Evolutionary conservation across 2,329 filamentous ascomycete species (phyloP).

Genomic region (Juglanconis oblonga): DNA sequence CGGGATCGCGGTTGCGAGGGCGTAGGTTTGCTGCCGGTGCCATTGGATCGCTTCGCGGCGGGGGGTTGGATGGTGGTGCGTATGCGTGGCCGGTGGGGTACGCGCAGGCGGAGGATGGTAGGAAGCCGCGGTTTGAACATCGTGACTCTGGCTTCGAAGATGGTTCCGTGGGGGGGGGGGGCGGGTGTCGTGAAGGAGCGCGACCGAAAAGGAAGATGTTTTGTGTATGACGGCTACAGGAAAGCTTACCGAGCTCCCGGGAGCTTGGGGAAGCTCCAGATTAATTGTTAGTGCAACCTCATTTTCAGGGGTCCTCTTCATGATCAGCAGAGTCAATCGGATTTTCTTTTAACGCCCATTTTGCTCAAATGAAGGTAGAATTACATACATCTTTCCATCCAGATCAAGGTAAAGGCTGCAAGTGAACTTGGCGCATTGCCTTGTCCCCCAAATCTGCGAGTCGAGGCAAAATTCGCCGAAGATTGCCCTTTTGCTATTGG

Average conservation of each 20-base stretch:
- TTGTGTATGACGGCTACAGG: too few relatives aligned
- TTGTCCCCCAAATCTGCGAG: neutral
- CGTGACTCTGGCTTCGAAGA: neutral
- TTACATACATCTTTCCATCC: too few relatives aligned
- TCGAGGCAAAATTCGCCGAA: constrained; percentile 9
- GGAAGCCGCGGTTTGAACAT: neutral
- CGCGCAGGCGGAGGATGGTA: neutral
- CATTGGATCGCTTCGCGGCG: neutral
- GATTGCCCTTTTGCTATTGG: neutral
- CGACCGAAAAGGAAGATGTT: too few relatives aligned
- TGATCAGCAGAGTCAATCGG: neutral
- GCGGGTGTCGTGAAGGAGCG: too few relatives aligned
- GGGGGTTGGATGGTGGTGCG: neutral
- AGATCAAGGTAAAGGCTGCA: neutral
- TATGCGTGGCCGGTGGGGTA: neutral
- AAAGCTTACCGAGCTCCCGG: neutral
- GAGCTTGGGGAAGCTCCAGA: neutral
- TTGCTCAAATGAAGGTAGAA: too few relatives aligned
- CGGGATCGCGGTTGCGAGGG: constrained; percentile 26
- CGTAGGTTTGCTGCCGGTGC: neutral
- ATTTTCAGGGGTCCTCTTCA: neutral
- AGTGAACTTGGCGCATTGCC: neutral
- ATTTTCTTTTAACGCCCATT: too few relatives aligned
- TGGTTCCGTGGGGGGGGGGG: too few relatives aligned
- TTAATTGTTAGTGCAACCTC: neutral